Conservation (phyloP, 2,329 filamentous ascomycete species). For the Pyricularia sp. region DNA sequence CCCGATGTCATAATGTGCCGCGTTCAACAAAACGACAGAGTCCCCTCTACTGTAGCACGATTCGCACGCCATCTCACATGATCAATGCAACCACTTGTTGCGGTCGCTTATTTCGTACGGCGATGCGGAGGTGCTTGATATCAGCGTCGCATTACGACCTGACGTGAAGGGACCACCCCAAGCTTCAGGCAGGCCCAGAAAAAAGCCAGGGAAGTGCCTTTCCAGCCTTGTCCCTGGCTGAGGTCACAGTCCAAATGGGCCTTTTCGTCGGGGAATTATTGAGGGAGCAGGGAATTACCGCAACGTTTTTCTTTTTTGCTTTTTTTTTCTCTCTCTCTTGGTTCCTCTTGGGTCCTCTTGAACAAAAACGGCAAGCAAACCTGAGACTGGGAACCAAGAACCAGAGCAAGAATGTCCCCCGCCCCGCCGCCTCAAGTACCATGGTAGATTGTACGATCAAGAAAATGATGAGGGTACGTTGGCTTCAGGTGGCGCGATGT, state of each 20-base stretch:
- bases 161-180: neutral
- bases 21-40: neutral
- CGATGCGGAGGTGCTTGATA: constrained; percentile 1
- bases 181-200: neutral
- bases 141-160: neutral
- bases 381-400: neutral
- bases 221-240: neutral
- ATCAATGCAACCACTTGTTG: neutral
- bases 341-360: neutral
- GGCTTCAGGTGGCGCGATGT: neutral
- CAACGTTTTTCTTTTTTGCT: neutral
- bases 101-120: neutral
- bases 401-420: neutral
- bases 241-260: neutral
- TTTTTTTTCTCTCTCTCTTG: neutral
- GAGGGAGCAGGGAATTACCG: neutral
- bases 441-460: neutral
- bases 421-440: neutral
- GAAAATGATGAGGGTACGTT: neutral
- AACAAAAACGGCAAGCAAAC: neutral
- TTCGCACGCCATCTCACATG: neutral
- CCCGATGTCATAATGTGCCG: neutral
- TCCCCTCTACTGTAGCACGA: neutral
- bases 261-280: neutral
- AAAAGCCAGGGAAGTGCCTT: neutral